Evolutionary conservation across 1,284 basidiomycete species (phyloP).

Genomic region (Neonothopanus nambi): DNA sequence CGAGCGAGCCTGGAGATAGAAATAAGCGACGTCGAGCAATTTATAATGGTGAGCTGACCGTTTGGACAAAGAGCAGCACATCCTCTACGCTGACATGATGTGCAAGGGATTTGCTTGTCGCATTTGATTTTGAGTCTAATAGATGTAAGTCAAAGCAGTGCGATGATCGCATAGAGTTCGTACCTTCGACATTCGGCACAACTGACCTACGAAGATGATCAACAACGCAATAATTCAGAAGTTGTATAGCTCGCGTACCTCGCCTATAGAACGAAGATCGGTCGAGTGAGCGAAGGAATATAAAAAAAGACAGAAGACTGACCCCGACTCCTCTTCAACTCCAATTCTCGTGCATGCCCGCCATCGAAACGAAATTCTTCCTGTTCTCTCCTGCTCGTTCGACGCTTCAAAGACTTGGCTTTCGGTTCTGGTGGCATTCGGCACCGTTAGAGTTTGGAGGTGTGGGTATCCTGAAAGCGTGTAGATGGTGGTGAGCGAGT

Average conservation of each 20-base stretch:
- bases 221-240: neutral
- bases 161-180: slow-evolving; percentile 48
- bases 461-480: no score
- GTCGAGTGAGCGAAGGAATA: slow-evolving; percentile 1
- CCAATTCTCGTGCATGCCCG: slow-evolving; percentile 51
- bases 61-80: slow-evolving; percentile 74
- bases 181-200: slow-evolving; percentile 66
- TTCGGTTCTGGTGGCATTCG: slow-evolving; percentile 51
- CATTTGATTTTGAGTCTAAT: slow-evolving; percentile 71
- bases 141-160: slow-evolving; percentile 19
- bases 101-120: slow-evolving; percentile 75
- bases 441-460: no score
- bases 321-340: slow-evolving; percentile 53
- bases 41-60: slow-evolving; percentile 41
- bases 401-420: slow-evolving; percentile 43
- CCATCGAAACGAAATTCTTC: slow-evolving; percentile 52
- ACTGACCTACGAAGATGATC: slow-evolving; percentile 45
- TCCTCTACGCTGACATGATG: slow-evolving; percentile 66
- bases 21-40: slow-evolving; percentile 2
- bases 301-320: slow-evolving; percentile 18
- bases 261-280: slow-evolving; percentile 21
- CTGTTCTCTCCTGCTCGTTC: slow-evolving; percentile 42
- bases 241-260: slow-evolving; percentile 7
- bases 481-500: no score
- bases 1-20: slow-evolving; percentile 46